A percentile compares a stretch with the other conserved stretches of the same genome.
Conservation (phyloP, 129 eudicot genomes). For the Pseudognaphalium luteoalbum region DNA sequence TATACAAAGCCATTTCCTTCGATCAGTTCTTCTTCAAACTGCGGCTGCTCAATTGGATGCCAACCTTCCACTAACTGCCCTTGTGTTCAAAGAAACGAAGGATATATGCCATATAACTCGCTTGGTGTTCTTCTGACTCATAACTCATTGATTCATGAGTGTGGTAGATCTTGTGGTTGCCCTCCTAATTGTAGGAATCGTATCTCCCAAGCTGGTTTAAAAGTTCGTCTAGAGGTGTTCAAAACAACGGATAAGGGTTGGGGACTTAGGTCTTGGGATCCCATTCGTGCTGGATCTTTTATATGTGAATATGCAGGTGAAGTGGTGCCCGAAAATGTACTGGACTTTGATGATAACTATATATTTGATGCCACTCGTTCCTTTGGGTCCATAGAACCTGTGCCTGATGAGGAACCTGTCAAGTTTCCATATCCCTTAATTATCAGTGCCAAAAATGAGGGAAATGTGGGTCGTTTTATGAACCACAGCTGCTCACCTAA, state of each 20-base stretch:
- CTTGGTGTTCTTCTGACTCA: constrained; percentile 63
- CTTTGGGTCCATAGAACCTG: constrained; percentile 46
- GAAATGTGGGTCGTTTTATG: constrained; percentile 96
- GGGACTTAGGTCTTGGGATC: constrained; percentile 96
- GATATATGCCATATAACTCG: constrained; percentile 59
- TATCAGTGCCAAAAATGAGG: constrained; percentile 66
- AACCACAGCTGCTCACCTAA: constrained; percentile 92
- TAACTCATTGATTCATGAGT: constrained; percentile 66
- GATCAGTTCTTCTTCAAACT: constrained; percentile 36
- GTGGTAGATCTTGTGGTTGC: constrained; percentile 68
- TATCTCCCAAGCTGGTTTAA: constrained; percentile 68
- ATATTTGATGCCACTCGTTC: constrained; percentile 66
- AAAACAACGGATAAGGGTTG: constrained; percentile 78
- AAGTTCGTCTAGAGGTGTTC: constrained; percentile 75
- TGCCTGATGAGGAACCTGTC: constrained; percentile 30
- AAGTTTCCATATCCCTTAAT: constrained; percentile 63
- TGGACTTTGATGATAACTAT: constrained; percentile 54
- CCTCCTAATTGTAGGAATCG: constrained; percentile 83
- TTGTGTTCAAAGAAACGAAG: constrained; percentile 68
- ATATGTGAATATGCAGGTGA: constrained; percentile 95
- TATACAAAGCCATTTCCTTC: constrained; percentile 54
- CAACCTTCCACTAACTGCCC: constrained; percentile 64
- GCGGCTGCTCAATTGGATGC: constrained; percentile 67
- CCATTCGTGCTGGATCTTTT: constrained; percentile 74
- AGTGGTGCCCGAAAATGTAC: constrained; percentile 41